Evolutionary conservation across 306 rosid genomes (phyloP).

Genomic region (Cicer cuneatum): DNA sequence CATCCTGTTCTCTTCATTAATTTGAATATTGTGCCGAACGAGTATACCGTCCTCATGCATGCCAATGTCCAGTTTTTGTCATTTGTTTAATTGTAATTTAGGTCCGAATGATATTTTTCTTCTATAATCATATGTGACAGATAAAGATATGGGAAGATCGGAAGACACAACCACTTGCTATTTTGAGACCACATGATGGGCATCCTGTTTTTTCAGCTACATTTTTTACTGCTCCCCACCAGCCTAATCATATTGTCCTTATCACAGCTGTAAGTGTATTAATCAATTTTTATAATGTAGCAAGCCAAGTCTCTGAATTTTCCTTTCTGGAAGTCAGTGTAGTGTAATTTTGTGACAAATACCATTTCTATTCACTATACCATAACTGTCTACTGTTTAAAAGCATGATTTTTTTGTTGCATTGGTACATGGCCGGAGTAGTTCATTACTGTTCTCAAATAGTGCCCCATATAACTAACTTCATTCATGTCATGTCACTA

Average conservation of each 20-base stretch:
- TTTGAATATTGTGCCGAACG: slow-evolving; percentile 9
- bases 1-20: background rate
- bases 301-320: slow-evolving; percentile 6
- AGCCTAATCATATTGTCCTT: slow-evolving; percentile 92
- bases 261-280: slow-evolving; percentile 77
- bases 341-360: slow-evolving; percentile 21
- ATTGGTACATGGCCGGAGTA: background rate
- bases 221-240: slow-evolving; percentile 81
- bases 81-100: slow-evolving; percentile 32
- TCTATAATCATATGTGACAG: slow-evolving; percentile 54
- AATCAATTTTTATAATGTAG: slow-evolving; percentile 7
- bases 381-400: background rate
- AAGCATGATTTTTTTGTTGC: background rate
- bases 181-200: slow-evolving; percentile 87
- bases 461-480: background rate
- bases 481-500: background rate
- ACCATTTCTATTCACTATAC: slow-evolving; percentile 22
- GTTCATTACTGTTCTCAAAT: slow-evolving; percentile 1
- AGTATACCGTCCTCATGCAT: slow-evolving; percentile 23
- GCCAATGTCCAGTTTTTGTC: slow-evolving; percentile 24
- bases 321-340: background rate
- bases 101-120: slow-evolving; percentile 25
- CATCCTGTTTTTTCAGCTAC: slow-evolving; percentile 89
- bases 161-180: slow-evolving; percentile 75
- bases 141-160: slow-evolving; percentile 95